Evolutionary conservation across 2,329 filamentous ascomycete species (phyloP), one percentile per base, ranked within the genome.

Genomic region (Ophiostoma novo-ulmi): DNA sequence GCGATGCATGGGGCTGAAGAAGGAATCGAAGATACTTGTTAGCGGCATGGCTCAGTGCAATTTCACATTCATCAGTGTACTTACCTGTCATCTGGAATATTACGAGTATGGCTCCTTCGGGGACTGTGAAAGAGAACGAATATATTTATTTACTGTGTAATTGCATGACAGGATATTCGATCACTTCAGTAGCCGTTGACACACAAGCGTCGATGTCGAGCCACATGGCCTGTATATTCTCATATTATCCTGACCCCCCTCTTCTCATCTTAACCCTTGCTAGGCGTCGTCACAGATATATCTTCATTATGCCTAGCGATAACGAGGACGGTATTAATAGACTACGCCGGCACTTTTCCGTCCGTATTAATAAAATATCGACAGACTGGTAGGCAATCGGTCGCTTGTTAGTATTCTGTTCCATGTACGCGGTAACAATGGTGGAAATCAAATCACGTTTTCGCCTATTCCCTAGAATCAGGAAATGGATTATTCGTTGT

Each of bases 371-470:
- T 31, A 31, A n/a, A 7, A 10, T 17, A 31, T 58, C n/a, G 17
- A 58, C 22, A 58, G 22, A 58, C 14, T 58, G 20, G 8, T 22
- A 58, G 52, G 22, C 22, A 13, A 17, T n/a, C 52, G 52, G n/a
- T 58, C n/a, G n/a, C 52, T 58, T 58, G 22, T 26, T 58, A 58
- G n/a, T 22, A 58, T 26, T 22, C n/a, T 58, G 52, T 58, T 58
- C 52, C 52, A 13, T 58, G 52, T 8, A 26, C 52, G 10, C n/a
- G 17, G 26, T 58, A 8, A 26, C 13, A 58, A 13, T 2, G 11
- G n/a, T 26, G 52, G 44, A 20, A 48, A 48, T 17, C 22, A 3
- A 22, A n/a, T 5, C n/a, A 58, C 52, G 52, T 26, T 58, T 55
- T 26, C 52, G n/a, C 52, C n/a, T 58, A 17, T 13, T 58, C 11